These are phyloP conservation scores for Colletotrichum melonis DNA, from an alignment of 2,329 filamentous ascomycete species.

Conservation along the genomic window DNA sequence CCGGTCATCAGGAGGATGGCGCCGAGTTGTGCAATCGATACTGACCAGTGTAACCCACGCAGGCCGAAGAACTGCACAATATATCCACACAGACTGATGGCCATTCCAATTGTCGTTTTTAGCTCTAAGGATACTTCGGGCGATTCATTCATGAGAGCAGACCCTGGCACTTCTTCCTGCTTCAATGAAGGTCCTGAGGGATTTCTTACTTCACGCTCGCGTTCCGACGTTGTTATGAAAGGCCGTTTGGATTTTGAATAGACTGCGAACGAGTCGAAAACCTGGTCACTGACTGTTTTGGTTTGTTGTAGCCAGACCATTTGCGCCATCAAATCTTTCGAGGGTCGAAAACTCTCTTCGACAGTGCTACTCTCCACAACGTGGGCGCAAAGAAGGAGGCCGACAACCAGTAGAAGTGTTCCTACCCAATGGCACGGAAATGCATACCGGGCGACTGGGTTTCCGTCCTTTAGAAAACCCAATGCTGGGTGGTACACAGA, in stretches of 20 bases:
- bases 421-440: neutral
- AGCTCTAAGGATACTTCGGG: no score
- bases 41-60: no score
- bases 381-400: neutral
- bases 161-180: no score
- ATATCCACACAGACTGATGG: no score
- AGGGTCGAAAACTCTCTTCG: neutral
- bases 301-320: constrained; percentile 5
- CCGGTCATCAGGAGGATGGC: neutral
- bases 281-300: neutral
- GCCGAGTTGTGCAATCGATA: no score
- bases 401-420: neutral
- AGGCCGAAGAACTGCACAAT: no score
- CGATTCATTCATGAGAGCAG: no score
- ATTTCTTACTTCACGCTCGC: no score
- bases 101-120: no score
- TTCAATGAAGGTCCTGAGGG: no score
- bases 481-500: neutral
- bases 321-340: neutral
- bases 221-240: neutral
- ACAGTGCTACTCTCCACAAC: neutral
- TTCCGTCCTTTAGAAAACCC: neutral
- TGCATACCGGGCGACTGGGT: neutral
- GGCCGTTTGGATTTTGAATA: neutral
- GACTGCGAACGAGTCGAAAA: neutral